Evolutionary conservation across 192 early-diverging fungal genomes (phyloP).

Genomic region (Backusella mclennaniae): DNA sequence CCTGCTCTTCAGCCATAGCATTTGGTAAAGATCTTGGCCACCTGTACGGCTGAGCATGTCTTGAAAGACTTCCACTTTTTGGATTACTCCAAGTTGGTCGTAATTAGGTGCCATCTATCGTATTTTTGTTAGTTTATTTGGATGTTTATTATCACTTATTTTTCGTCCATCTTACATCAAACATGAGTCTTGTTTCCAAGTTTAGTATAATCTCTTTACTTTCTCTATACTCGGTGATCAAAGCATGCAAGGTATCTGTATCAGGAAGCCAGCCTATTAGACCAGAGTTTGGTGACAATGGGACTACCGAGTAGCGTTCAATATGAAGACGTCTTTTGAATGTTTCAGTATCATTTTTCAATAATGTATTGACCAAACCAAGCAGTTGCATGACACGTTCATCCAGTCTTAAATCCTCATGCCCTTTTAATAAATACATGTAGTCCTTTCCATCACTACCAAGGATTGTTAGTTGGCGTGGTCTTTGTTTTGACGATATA

Average conservation of each 20-base stretch:
- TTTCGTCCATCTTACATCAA: slow-evolving; percentile 51
- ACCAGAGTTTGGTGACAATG: slow-evolving; percentile 94
- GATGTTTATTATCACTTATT: not conserved
- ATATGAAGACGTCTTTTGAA: slow-evolving; percentile 92
- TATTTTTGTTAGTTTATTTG: not conserved
- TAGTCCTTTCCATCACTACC: slow-evolving; percentile 91
- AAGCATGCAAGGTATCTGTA: slow-evolving; percentile 82
- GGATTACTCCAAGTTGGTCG: slow-evolving; percentile 78
- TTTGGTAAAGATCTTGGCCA: slow-evolving; percentile 89
- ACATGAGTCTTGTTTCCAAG: slow-evolving; percentile 85
- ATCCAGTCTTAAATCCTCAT: slow-evolving; percentile 97
- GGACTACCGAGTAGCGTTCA: slow-evolving; percentile 87
- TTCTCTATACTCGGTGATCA: slow-evolving; percentile 86
- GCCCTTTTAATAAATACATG: slow-evolving; percentile 91
- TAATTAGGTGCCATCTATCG: slow-evolving; percentile 86
- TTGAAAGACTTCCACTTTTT: slow-evolving; percentile 95
- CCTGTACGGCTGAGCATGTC: slow-evolving; percentile 85
- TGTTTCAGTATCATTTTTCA: slow-evolving; percentile 80
- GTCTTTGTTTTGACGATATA: slow-evolving; percentile 90
- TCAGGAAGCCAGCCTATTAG: slow-evolving; percentile 92
- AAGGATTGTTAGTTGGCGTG: slow-evolving; percentile 77
- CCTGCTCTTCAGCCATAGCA: slow-evolving; percentile 92
- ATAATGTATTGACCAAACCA: slow-evolving; percentile 90
- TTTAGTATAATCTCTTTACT: slow-evolving; percentile 80
- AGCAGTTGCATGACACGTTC: slow-evolving; percentile 99